Evolutionary conservation across 106 monocot genomes (phyloP), one percentile per base, ranked within the genome.

Genomic region (Narthecium ossifragum): DNA sequence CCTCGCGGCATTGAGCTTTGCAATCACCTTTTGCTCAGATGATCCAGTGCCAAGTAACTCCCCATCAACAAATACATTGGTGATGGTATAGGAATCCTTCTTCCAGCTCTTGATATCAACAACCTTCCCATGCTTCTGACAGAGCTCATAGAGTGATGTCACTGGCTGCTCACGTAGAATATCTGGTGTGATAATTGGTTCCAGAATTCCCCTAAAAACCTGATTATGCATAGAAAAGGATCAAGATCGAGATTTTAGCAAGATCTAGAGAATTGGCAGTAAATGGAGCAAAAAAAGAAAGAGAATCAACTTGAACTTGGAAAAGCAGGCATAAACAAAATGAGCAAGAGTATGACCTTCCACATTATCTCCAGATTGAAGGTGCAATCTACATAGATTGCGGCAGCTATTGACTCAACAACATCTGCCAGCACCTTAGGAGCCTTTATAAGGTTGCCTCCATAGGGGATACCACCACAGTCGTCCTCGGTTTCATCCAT

Each of bases 121-220:
- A 0, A 1, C 20, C 64, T 53, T 73, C 12, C 75, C 78, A 25
- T 64, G 63, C 70, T 82, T 74, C 63, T 80, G 86, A 54, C 83
- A 91, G 12, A 80, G 6, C 59, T 77, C 66, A 26, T 77, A 34
- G 21, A 91, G 59, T 26, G 26, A 53, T 3, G 80, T 61, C 18
- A 92, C 74, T 0, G 91, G 86, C 54, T 92, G 82, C 49, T 79
- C 67, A 8, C 61, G 47, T 30, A 62, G 18, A 27, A 62, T 85
- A 24, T 86, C 80, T n/a, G 28, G 47, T 3, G 77, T 86, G 34
- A 91, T 63, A 25, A 91, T 73, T 0, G 91, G 91, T 61, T 91
- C 83, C 32, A 92, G 30, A 15, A 83, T 31, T 10, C 61, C 60
- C 51, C 77, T 71, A 22, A 80, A 47, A 25, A 74, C 71, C 70